A percentile compares a stretch with the other conserved stretches of the same genome.
Conservation (phyloP, 2,329 filamentous ascomycete genomes). For the Epichloe amarillans region DNA sequence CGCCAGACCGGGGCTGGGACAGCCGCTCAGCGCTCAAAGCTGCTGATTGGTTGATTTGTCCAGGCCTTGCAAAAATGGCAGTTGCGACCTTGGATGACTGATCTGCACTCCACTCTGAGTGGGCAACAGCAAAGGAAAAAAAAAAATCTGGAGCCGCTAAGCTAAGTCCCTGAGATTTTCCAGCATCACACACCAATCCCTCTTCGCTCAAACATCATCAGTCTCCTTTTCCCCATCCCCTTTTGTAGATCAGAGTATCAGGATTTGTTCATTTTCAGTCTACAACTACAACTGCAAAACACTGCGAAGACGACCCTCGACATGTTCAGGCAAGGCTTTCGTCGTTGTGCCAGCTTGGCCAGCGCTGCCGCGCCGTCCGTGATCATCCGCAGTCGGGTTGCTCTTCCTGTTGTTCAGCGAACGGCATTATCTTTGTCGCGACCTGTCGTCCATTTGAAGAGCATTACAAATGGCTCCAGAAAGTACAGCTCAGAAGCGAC, state of each 20-base stretch:
- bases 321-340: conserved; percentile 26
- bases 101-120: not conserved
- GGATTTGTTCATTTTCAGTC: not conserved
- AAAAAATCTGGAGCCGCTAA: conserved; percentile 3
- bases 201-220: not conserved
- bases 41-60: not conserved
- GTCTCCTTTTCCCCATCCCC: not conserved
- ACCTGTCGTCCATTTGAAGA: conserved; percentile 9
- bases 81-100: not conserved
- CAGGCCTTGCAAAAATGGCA: not conserved
- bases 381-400: conserved; percentile 16
- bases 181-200: not conserved
- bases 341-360: conserved; percentile 26
- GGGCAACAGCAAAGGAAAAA: not conserved
- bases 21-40: no score
- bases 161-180: not conserved
- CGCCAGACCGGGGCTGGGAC: not conserved
- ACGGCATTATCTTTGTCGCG: conserved; percentile 10
- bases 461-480: conserved; percentile 14
- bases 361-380: conserved; percentile 16
- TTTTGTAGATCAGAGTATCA: not conserved
- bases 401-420: conserved; percentile 13
- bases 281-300: not conserved
- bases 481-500: conserved; percentile 28
- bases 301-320: conserved; percentile 1